phyloP scores from a whole-genome alignment of 352 stramenopile genomes.

The Globisporangium apiculatum region DNA sequence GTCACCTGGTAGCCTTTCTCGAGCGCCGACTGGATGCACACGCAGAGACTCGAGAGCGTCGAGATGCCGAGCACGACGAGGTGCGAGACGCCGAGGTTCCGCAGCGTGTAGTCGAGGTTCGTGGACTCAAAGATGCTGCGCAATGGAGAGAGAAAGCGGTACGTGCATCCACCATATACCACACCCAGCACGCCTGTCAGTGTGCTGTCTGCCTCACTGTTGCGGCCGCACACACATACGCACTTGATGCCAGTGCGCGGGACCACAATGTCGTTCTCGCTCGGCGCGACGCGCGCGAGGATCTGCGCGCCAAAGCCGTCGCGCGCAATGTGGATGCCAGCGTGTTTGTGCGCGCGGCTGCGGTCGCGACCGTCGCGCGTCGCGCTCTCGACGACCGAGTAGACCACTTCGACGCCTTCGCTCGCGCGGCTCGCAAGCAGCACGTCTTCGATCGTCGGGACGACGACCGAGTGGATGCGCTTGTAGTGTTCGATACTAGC shows the following conservation, averaged over 20 bases:
- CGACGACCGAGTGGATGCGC: constrained; percentile 36
- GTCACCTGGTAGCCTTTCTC: constrained; percentile 87
- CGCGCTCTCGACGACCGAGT: constrained; percentile 85
- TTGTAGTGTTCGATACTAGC: constrained; percentile 32
- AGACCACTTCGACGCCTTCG: constrained; percentile 78
- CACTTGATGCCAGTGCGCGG: constrained; percentile 77
- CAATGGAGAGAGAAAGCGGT: too few relatives aligned
- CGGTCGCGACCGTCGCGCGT: constrained; percentile 81
- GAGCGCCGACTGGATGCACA: constrained; percentile 73
- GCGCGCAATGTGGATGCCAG: constrained; percentile 68
- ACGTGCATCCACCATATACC: too few relatives aligned
- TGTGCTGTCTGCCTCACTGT: too few relatives aligned
- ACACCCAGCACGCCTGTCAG: too few relatives aligned
- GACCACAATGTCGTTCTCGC: constrained; percentile 77
- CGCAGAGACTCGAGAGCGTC: constrained; percentile 73
- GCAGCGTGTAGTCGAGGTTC: constrained; percentile 86
- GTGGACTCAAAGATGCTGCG: constrained; percentile 79
- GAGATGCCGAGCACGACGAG: constrained; percentile 83
- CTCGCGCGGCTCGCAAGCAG: constrained; percentile 40
- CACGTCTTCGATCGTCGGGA: constrained; percentile 55
- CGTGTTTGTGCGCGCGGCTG: constrained; percentile 83
- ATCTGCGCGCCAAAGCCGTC: constrained; percentile 63
- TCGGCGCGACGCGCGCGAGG: constrained; percentile 36
- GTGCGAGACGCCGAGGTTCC: constrained; percentile 82
- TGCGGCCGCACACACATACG: constrained; percentile 11